Evolutionary conservation across 1,284 basidiomycete species (phyloP).

Genomic region (Trichosporon sp.): DNA sequence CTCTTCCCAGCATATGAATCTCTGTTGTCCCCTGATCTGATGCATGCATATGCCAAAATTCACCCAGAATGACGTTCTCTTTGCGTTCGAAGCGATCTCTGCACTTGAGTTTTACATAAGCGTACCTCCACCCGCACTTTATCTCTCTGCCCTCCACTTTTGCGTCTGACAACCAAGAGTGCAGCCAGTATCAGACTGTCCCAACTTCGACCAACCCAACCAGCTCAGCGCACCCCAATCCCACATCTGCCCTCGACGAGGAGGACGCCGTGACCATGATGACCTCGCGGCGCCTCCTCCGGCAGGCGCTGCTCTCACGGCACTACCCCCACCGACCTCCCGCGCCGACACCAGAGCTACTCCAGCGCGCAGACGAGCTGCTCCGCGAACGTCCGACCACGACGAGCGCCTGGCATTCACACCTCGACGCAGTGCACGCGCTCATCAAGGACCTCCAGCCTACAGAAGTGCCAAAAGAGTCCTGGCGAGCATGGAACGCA

Average conservation of each 20-base stretch:
- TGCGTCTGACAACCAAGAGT: background rate
- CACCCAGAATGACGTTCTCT: too few species aligned
- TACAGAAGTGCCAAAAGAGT: background rate
- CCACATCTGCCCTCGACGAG: background rate
- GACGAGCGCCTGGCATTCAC: background rate
- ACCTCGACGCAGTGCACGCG: background rate
- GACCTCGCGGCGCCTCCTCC: background rate
- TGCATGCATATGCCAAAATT: too few species aligned
- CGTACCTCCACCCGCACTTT: background rate
- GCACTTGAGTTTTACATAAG: too few species aligned
- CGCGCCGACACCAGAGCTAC: background rate
- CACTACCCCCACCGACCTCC: background rate
- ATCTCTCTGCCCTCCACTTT: background rate
- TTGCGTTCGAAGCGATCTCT: too few species aligned
- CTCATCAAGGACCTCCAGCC: conserved; percentile 2
- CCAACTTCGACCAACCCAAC: background rate
- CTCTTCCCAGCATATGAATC: too few species aligned
- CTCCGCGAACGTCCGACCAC: background rate
- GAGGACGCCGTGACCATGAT: background rate
- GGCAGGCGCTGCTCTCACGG: background rate
- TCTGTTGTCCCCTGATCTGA: too few species aligned
- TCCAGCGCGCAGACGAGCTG: background rate
- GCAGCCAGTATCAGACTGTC: too few species aligned
- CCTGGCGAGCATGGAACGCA: background rate
- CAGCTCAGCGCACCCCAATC: background rate